Base-by-base conservation (phyloP, 2,329 filamentous ascomycete species). In the Mollisiaceae sp. region DNA sequence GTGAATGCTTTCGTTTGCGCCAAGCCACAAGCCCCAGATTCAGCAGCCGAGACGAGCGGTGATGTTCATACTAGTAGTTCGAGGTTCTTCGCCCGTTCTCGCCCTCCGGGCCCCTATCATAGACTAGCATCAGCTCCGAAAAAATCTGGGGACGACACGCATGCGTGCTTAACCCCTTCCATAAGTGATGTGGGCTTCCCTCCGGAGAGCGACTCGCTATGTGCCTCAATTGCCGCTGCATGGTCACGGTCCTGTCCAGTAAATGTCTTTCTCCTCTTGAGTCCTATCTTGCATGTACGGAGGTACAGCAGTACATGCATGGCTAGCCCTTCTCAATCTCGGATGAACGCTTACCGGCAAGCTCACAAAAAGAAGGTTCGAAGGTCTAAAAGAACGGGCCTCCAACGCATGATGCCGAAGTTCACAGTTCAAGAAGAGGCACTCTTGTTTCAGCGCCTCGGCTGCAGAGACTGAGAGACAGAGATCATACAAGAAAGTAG, bases 341-440 rank as follows among this genome's bases (percentile, higher is more conserved):
- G 69, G 69, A 70, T 69, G 63, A 66, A 69, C 57, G 59, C 62
- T 41, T 63, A 66, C 65, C 65, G 65, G 59, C 35, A 32, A 35
- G 50, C 52, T 22, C 39, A 39, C 36, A 43, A 22, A 45, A 54
- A 62, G 27, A 35, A 38, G n/a, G 41, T 64, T 58, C 32, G 55
- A 57, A 57, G 35, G 55, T 57, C 35, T 35, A 59, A 38, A 50
- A 32, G 50, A 47, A 64, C 57, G 59, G 65, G 61, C 64, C 63
- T 67, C 45, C 35, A 66, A 64, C 59, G 65, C 64, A 66, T 69
- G 62, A 67, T 56, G 32, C 38, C 24, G 59, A 63, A 57, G 45
- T 55, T 27, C 62, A 67, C n/a, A 63, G 56, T 47, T 59, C 52
- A 36, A 35, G 38, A 62, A 32, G 45, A 14, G 11, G 52, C 65